These are phyloP conservation scores for Septoria linicola DNA, from an alignment of 2,329 filamentous ascomycete species.

Conservation along the genomic window DNA sequence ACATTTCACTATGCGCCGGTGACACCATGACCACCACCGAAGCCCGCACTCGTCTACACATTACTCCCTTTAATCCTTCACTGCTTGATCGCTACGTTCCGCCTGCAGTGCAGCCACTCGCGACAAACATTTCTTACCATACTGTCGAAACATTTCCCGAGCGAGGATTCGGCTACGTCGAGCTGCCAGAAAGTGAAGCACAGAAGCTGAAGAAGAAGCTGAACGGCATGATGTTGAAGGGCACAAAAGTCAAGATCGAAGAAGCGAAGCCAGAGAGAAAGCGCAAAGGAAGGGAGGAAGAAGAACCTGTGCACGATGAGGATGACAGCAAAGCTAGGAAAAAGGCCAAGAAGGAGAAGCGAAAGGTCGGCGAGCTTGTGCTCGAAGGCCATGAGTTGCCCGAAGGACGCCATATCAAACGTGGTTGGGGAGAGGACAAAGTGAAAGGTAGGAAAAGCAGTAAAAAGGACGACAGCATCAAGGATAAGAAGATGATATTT, in stretches of 20 bases:
- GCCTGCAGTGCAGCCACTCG: constrained; percentile 62
- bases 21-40: constrained; percentile 9
- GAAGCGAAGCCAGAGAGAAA: constrained; percentile 68
- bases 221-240: constrained; percentile 80
- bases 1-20: constrained; percentile 11
- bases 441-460: constrained; percentile 39
- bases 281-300: constrained; percentile 34
- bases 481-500: constrained; percentile 79
- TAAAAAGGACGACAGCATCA: constrained; percentile 52
- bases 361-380: constrained; percentile 48
- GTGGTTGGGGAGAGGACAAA: constrained; percentile 74
- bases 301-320: constrained; percentile 33
- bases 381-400: constrained; percentile 70
- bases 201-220: constrained; percentile 91
- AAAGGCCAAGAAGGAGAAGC: constrained; percentile 55
- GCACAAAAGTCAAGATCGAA: constrained; percentile 80
- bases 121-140: constrained; percentile 86
- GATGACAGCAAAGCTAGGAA: constrained; percentile 54
- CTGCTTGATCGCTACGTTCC: constrained; percentile 72
- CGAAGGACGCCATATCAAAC: constrained; percentile 74
- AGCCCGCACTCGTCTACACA: constrained; percentile 65
- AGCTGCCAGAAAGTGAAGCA: constrained; percentile 76
- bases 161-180: constrained; percentile 83
- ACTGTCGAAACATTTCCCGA: constrained; percentile 84
- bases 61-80: constrained; percentile 77